Evolutionary conservation across 2,329 filamentous ascomycete species (phyloP), one percentile per base, ranked within the genome.

Genomic region (Sordariomycetes sp.): DNA sequence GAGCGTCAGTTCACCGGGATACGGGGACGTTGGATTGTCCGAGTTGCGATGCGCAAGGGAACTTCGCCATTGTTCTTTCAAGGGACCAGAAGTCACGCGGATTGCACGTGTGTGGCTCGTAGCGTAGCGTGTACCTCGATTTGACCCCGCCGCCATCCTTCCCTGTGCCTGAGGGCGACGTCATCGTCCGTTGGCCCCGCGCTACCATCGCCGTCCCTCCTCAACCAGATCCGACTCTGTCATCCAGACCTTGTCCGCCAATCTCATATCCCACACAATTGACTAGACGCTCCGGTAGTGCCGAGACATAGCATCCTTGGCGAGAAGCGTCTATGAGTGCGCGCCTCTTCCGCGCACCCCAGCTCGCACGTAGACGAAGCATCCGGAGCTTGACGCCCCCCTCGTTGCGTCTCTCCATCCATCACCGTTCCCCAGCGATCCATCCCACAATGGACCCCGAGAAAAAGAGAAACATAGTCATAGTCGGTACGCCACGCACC

Each of bases 401-500:
- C 36, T 8, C 54, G 10, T n/a, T 20, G 34, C 35, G 5, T 25
- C 20, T 15, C 4, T 12, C 15, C 17, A 10, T 45, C 39, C 39
- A 17, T n/a, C 39, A 56, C 32, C 25, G n/a, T 20, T 13, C 10
- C 25, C 48, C 15, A 52, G 15, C 32, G 6, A 17, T 28, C 17
- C 3, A 39, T 24, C 13, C n/a, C 24, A 39, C 42, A 28, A 58
- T 58, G 56, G 20, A 52, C 15, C n/a, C 52, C 25, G 36, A 58
- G 15, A 20, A 34, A 17, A 69, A 67, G 61, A 72, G 69, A 58
- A 73, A 77, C 42, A 78, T 79, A 54, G 74, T 80, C 61, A 76
- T 80, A 58, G 68, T 80, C 59, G 74, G 74, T 76, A 64, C 59
- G 72, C 68, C 7, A 52, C 58, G 52, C 39, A 51, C 24, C 15